Conservation (phyloP, 306 rosid genomes). For the Nissolia schottii region DNA sequence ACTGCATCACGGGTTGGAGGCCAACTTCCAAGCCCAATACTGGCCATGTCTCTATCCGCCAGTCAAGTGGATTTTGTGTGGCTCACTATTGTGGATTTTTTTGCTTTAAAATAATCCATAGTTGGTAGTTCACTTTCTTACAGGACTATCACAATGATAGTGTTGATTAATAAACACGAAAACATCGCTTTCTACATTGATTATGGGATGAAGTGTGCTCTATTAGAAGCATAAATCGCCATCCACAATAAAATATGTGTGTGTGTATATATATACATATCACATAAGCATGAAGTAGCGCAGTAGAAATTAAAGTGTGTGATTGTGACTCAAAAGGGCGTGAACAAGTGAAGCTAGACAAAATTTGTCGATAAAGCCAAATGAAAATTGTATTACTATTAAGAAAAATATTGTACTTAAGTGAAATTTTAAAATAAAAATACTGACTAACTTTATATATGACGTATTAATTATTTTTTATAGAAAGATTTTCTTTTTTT, state of each 20-base stretch:
- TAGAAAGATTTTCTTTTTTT: not conserved
- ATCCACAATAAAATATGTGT: slow-evolving; percentile 18
- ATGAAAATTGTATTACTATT: not conserved
- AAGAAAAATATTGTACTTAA: not conserved
- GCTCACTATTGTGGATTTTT: slow-evolving; percentile 17
- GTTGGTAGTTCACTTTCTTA: slow-evolving; percentile 31
- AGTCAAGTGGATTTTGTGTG: slow-evolving; percentile 22
- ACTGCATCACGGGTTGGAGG: slow-evolving; percentile 3
- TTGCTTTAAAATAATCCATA: slow-evolving; percentile 15
- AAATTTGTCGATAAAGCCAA: not conserved
- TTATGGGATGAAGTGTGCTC: slow-evolving; percentile 23
- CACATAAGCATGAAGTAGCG: slow-evolving; percentile 15
- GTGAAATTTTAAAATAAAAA: not conserved
- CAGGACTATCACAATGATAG: not conserved
- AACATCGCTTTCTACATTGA: slow-evolving; percentile 24
- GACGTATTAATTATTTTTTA: not conserved
- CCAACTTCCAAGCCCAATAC: slow-evolving; percentile 6
- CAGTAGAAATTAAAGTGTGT: not conserved
- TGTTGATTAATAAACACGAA: slow-evolving; percentile 13
- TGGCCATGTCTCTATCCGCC: slow-evolving; percentile 14
- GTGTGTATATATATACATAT: not conserved
- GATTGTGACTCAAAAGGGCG: slow-evolving; percentile 3
- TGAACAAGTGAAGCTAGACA: not conserved
- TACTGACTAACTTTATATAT: not conserved
- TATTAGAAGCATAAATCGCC: not conserved